These are phyloP conservation scores for Colletotrichum salicis DNA, from an alignment of 2,329 filamentous ascomycete species.

Conservation along the genomic window DNA sequence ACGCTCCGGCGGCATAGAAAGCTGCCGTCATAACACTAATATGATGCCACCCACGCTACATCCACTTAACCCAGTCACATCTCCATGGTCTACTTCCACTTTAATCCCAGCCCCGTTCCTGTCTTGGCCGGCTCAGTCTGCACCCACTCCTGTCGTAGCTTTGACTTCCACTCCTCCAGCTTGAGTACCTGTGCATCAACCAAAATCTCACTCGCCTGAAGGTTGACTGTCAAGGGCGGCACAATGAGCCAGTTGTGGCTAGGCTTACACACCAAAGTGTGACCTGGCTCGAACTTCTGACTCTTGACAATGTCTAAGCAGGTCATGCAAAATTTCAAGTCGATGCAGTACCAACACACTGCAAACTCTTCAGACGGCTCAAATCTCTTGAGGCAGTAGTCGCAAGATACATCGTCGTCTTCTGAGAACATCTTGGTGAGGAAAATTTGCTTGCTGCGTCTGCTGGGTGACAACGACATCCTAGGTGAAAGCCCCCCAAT, in stretches of 20 bases:
- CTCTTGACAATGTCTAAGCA: slow-evolving; percentile 45
- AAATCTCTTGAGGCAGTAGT: slow-evolving; percentile 51
- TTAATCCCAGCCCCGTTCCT: slow-evolving; percentile 13
- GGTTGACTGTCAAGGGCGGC: slow-evolving; percentile 46
- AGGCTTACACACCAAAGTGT: slow-evolving; percentile 41
- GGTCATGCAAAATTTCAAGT: slow-evolving; percentile 47
- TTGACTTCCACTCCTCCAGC: slow-evolving; percentile 50
- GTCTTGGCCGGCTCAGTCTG: slow-evolving; percentile 6
- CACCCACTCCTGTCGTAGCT: slow-evolving; percentile 41
- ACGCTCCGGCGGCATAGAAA: neutral
- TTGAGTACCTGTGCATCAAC: slow-evolving; percentile 45
- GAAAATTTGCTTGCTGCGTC: slow-evolving; percentile 36
- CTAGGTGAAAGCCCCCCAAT: slow-evolving; percentile 30
- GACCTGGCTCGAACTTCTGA: slow-evolving; percentile 40
- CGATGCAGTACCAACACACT: slow-evolving; percentile 52
- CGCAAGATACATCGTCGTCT: slow-evolving; percentile 40
- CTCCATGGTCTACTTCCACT: neutral
- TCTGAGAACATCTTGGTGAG: slow-evolving; percentile 39
- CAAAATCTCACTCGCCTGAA: slow-evolving; percentile 53
- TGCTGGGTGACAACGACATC: slow-evolving; percentile 15
- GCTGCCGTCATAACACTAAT: neutral
- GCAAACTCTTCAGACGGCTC: slow-evolving; percentile 44
- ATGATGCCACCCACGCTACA: neutral
- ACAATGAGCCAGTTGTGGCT: slow-evolving; percentile 53
- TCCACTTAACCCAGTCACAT: neutral